Base-by-base conservation (phyloP, 2,329 filamentous ascomycete genomes). In the Cephalotrichum gorgonifer region DNA sequence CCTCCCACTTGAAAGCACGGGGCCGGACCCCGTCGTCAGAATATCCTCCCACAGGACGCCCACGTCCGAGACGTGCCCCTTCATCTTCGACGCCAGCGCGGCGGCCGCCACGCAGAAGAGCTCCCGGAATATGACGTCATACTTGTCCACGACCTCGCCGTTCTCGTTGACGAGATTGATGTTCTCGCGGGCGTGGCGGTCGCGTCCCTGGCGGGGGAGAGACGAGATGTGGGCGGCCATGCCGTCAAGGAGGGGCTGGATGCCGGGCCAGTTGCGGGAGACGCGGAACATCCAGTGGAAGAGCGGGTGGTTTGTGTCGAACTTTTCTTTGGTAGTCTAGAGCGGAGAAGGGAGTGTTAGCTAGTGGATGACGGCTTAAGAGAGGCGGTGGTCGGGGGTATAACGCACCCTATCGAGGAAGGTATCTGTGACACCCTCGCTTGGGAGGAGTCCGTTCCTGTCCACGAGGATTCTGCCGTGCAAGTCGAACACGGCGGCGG, bases 211-310 rank as follows among this genome's bases (percentile, higher is more conserved):
- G 44, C 64, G 63, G 6, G 72, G 64, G 53, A 78, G 59, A 60
- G 72, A 55, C 55, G 74, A 67, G n/a, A 95, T 64, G 55, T 93
- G 86, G 35, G 72, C 73, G 48, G 76, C 75, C 84, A 95, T 95
- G 39, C 76, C 77, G 6, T 78, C 77, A 23, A 94, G 72, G 5
- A 93, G 70, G 42, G 80, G 77, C 49, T 73, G 73, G 25, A 95
- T 74, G 38, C 79, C 76, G 7, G 67, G 61, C 89, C 89, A 95
- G 62, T 89, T 85, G 51, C 82, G 76, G 6, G 86, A 87, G 3
- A 88, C 86, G 50, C 86, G 79, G 60, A 86, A 94, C 58, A 93
- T 83, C 89, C 89, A 95, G 45, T 89, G 80, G 64, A 93, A 95
- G 2, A 90, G 79, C 0, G 86, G 79, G 60, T 95, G 88, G 0